Evolutionary conservation across 108 stramenopile species (phyloP), one percentile per base, ranked within the genome.

Genomic region (Cyclotella cryptica): DNA sequence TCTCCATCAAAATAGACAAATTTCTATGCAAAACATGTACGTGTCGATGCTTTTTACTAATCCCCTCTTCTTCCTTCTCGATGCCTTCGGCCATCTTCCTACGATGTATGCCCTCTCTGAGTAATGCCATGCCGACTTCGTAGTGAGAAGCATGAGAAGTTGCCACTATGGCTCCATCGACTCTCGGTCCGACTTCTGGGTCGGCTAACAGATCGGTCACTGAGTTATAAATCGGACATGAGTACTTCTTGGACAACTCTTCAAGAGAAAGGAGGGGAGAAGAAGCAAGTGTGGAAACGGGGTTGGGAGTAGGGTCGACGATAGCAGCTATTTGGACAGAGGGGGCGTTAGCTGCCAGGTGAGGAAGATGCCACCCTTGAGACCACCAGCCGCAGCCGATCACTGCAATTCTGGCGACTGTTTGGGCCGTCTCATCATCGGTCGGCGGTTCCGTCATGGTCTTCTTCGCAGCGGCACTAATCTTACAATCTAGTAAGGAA

Each of bases 371-470:
- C 92, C 90, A 90, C 35, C 91, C 92, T 74, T 93, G 90, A 9
- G 82, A 43, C 92, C 92, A 93, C 89, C 90, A 93, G 18, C 92
- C 92, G 21, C 86, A 84, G 2, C 92, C 92, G 64, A 93, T 85
- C 9, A 93, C 87, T 44, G 87, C 91, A 0, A 81, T 42, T 42
- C 73, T 39, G 42, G 53, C 68, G 39, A 19, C 43, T 7, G 66
- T 11, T 66, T 19, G 65, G 22, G 55, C 22, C 35, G 35, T 6
- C 4, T 35, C 35, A 35, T 35, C 35, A 5, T 35, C 4, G 35
- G 35, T 35, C 22, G 55, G 22, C 24, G 55, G 19, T 55, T 55
- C 55, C 24, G 55, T 26, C 55, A 55, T 55, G 55, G 55, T 55
- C 11, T 1, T 55, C 11, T 22, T 1, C 11, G 21, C 24, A 17